phyloP scores from a whole-genome alignment of 2,329 filamentous ascomycete species.

The Phialocephala subalpina region DNA sequence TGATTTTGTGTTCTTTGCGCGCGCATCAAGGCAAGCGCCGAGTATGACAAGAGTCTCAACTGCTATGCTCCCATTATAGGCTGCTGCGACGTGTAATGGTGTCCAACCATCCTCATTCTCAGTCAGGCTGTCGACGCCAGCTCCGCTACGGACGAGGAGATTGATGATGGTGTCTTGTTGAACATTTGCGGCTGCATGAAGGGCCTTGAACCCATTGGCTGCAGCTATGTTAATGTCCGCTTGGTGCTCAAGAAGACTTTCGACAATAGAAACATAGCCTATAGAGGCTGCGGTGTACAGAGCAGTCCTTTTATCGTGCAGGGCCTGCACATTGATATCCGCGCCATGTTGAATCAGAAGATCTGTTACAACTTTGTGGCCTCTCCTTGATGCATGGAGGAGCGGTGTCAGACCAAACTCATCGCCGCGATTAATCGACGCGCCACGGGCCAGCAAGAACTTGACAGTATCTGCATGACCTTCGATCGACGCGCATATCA shows the following conservation, averaged over 20 bases:
- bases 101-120: no score
- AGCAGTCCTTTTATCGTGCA: neutral
- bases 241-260: neutral
- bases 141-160: no score
- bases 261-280: neutral
- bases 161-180: no score
- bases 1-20: no score
- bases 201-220: no score
- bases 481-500: conserved; percentile 1
- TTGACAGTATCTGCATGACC: neutral
- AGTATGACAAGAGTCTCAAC: no score
- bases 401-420: neutral
- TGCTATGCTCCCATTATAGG: no score
- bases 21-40: no score
- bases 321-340: neutral
- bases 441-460: neutral
- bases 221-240: no score
- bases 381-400: neutral
- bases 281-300: neutral
- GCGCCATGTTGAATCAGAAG: neutral
- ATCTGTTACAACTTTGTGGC: neutral
- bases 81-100: no score
- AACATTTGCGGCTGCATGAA: no score
- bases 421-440: neutral
- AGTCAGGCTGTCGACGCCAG: no score